Evolutionary conservation across 2,329 filamentous ascomycete species (phyloP).

Genomic region (Xylariaceae sp.): DNA sequence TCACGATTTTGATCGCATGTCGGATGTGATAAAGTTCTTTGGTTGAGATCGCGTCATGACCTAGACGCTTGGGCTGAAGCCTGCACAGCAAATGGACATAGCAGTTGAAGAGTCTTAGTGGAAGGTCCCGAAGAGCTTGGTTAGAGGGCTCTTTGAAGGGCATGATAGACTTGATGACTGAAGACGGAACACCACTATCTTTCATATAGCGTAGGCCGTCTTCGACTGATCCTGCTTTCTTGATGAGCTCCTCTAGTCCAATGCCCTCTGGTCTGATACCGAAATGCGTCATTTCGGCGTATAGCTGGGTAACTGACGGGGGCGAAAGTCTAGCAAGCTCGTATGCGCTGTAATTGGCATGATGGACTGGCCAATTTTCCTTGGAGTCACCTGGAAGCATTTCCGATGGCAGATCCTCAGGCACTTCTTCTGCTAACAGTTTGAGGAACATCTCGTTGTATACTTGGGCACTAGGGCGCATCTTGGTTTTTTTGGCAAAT

Average conservation of each 20-base stretch:
- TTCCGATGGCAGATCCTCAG: slow-evolving; percentile 21
- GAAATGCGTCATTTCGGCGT: slow-evolving; percentile 53
- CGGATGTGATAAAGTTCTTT: slow-evolving; percentile 27
- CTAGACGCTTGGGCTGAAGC: slow-evolving; percentile 32
- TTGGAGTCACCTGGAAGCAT: slow-evolving; percentile 58
- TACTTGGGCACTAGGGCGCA: slow-evolving; percentile 44
- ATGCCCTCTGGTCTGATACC: slow-evolving; percentile 47
- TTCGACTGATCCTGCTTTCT: slow-evolving; percentile 46
- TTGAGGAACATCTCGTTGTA: slow-evolving; percentile 63
- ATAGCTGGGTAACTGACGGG: slow-evolving; percentile 58
- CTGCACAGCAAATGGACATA: slow-evolving; percentile 52
- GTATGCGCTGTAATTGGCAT: slow-evolving; percentile 60
- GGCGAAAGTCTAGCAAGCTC: slow-evolving; percentile 62
- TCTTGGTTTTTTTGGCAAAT: slow-evolving; percentile 14
- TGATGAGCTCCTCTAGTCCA: slow-evolving; percentile 56
- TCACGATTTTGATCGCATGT: slow-evolving; percentile 36
- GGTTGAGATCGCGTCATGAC: slow-evolving; percentile 17
- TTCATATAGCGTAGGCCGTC: slow-evolving; percentile 49
- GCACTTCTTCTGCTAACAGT: slow-evolving; percentile 39
- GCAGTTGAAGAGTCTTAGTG: slow-evolving; percentile 43
- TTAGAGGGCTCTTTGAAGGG: slow-evolving; percentile 19
- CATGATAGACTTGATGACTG: slow-evolving; percentile 18
- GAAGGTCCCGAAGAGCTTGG: slow-evolving; percentile 29
- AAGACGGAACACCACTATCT: slow-evolving; percentile 38
- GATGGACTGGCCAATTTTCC: slow-evolving; percentile 53